These are phyloP conservation scores for Saturnispora bothae DNA, from an alignment of 805 yeast species.

Conservation along the genomic window DNA sequence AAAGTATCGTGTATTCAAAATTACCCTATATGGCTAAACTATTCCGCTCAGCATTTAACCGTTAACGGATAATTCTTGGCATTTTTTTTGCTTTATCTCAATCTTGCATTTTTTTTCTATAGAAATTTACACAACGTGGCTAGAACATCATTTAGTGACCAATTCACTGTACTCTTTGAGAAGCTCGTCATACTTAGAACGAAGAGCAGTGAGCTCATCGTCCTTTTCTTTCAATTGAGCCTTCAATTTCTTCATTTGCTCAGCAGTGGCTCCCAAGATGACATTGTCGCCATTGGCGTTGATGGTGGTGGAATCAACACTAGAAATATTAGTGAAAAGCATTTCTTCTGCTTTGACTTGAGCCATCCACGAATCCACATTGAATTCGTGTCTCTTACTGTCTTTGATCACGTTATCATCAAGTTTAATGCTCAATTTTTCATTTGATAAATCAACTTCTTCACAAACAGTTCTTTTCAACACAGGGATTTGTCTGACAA, in stretches of 20 bases:
- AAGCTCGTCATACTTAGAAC: slow-evolving; percentile 13
- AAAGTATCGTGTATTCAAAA: no score
- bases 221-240: slow-evolving; percentile 9
- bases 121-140: background rate
- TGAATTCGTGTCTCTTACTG: slow-evolving; percentile 19
- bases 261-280: slow-evolving; percentile 5
- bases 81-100: no score
- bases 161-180: slow-evolving; percentile 11
- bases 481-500: slow-evolving; percentile 42
- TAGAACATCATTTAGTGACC: slow-evolving; percentile 9
- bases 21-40: no score
- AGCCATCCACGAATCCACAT: slow-evolving; percentile 41
- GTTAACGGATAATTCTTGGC: no score
- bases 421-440: slow-evolving; percentile 33
- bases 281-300: slow-evolving; percentile 6
- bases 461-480: slow-evolving; percentile 51
- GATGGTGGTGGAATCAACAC: slow-evolving; percentile 26
- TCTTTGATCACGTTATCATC: slow-evolving; percentile 7
- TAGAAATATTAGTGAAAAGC: slow-evolving; percentile 35
- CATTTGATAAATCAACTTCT: slow-evolving; percentile 30
- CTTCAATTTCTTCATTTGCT: slow-evolving; percentile 6
- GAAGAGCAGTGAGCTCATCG: slow-evolving; percentile 7
- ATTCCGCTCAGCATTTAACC: no score
- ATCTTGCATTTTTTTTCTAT: background rate
- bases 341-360: slow-evolving; percentile 41